Evolutionary conservation across 257 asterid species (phyloP).

Genomic region (Solanum tarijense): DNA sequence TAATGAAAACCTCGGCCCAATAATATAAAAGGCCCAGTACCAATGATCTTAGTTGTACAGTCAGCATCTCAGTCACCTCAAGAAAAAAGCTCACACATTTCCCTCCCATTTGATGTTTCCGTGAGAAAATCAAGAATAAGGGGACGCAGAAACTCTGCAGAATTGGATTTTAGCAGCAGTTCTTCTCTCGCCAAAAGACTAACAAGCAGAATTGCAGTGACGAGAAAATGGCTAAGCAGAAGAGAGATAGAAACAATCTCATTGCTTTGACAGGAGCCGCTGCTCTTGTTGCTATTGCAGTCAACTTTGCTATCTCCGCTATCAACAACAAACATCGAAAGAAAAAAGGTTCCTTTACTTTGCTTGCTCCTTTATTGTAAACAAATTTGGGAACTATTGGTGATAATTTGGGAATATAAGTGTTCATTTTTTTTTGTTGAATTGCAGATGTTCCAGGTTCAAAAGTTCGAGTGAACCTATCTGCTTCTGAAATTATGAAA

Average conservation of each 20-base stretch:
- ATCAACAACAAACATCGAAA: slow-evolving; percentile 41
- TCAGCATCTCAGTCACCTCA: neutral
- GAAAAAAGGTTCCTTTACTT: slow-evolving; percentile 37
- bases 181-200: neutral
- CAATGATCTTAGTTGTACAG: neutral
- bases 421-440: neutral
- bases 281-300: slow-evolving; percentile 65
- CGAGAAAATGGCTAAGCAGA: slow-evolving; percentile 16
- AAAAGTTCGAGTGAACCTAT: slow-evolving; percentile 39
- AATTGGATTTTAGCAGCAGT: neutral
- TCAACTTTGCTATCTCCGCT: slow-evolving; percentile 58
- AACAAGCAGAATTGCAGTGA: neutral
- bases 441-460: slow-evolving; percentile 61
- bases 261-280: slow-evolving; percentile 86
- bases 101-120: neutral
- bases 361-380: neutral
- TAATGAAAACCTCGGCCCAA: neutral
- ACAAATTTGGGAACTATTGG: neutral
- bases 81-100: neutral
- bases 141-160: neutral
- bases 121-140: neutral
- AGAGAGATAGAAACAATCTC: slow-evolving; percentile 25
- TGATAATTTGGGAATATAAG: neutral
- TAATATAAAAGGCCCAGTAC: neutral
- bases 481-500: slow-evolving; percentile 66